Conservation (phyloP, 306 rosid genomes). For the Albizia julibrissin region DNA sequence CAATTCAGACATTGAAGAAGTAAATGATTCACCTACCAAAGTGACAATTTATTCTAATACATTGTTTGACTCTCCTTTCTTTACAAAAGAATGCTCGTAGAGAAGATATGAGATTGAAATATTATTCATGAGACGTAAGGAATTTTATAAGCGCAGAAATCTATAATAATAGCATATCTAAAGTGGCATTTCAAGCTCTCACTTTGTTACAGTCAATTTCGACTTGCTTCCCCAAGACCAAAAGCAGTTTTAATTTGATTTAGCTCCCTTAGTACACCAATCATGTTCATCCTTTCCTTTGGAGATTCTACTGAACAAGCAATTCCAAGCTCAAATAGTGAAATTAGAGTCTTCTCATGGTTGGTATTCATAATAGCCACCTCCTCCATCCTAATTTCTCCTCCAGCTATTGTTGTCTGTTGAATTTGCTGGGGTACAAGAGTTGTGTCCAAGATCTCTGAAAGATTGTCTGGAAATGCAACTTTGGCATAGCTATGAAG, state of each 20-base stretch:
- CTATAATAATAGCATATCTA: too few relatives aligned
- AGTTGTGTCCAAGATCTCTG: neutral
- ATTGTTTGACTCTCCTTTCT: neutral
- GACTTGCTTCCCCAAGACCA: neutral
- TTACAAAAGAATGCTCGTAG: neutral
- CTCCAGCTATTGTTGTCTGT: neutral
- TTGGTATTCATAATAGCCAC: neutral
- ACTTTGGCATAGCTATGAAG: neutral
- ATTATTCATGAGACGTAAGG: neutral
- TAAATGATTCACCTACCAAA: too few relatives aligned
- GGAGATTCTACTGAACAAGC: neutral
- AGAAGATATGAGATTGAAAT: neutral
- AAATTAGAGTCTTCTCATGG: constrained; percentile 10
- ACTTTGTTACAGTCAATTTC: neutral
- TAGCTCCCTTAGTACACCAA: neutral
- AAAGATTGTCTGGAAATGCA: neutral
- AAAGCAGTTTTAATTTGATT: neutral
- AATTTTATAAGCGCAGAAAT: neutral
- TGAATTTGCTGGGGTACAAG: neutral
- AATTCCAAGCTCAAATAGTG: neutral
- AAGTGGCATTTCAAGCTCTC: neutral
- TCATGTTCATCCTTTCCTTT: neutral
- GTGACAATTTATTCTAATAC: neutral
- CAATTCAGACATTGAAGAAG: too few relatives aligned
- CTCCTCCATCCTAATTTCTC: neutral